phyloP scores from a whole-genome alignment of 2,329 filamentous ascomycete species.

The Phyllosticta citriasiana region DNA sequence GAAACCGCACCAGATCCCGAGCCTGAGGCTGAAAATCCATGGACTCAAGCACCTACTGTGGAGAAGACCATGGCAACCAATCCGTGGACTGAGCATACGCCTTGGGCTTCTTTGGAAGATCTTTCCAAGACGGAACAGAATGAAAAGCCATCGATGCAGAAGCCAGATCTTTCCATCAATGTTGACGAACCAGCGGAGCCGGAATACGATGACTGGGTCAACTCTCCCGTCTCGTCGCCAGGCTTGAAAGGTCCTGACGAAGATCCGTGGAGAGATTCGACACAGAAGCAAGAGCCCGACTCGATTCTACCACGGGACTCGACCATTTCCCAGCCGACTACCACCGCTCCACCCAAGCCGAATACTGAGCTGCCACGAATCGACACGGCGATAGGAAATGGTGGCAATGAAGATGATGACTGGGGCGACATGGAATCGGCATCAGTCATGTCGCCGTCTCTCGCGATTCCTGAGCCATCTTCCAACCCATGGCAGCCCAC shows the following conservation, averaged over 20 bases:
- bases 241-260: slow-evolving; percentile 1
- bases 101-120: not conserved
- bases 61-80: not conserved
- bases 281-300: not conserved
- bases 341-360: not conserved
- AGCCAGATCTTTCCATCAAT: not conserved
- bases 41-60: not conserved
- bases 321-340: not conserved
- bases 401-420: slow-evolving; percentile 23
- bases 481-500: slow-evolving; percentile 2
- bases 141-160: not conserved
- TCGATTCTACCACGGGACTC: not conserved
- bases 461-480: slow-evolving; percentile 13
- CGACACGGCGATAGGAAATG: not conserved
- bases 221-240: slow-evolving; percentile 5
- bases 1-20: not conserved
- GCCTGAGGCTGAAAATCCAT: not conserved
- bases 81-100: not conserved
- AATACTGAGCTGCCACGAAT: slow-evolving; percentile 1
- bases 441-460: slow-evolving; percentile 14
- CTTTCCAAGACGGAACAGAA: not conserved
- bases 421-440: slow-evolving; percentile 32
- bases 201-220: not conserved
- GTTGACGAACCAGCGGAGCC: not conserved
- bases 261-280: slow-evolving; percentile 4